A percentile compares a stretch with the other conserved stretches of the same genome.
These are phyloP conservation scores for Phycomyces nitens DNA, from an alignment of 192 early-diverging fungal genomes.

Conservation along the genomic window DNA sequence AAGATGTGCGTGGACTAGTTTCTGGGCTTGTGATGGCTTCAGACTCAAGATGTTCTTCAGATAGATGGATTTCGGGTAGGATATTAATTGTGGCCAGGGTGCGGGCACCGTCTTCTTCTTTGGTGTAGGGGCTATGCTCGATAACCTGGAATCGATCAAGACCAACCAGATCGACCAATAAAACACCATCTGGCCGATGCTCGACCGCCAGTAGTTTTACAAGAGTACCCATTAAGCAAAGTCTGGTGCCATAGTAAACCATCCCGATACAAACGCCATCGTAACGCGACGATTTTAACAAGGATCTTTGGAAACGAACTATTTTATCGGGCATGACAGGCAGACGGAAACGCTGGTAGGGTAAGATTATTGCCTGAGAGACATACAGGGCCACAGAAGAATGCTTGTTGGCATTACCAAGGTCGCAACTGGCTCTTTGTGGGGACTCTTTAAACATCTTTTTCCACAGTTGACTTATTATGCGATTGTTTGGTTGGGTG, in stretches of 20 bases:
- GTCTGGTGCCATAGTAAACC: background rate
- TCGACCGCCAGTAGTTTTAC: constrained; percentile 14
- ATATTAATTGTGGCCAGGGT: constrained; percentile 2
- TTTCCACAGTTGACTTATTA: constrained; percentile 3
- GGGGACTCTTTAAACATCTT: background rate
- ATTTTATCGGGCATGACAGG: background rate
- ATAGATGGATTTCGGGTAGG: background rate
- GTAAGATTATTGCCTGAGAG: constrained; percentile 14
- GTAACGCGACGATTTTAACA: constrained; percentile 7
- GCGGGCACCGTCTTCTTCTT: background rate
- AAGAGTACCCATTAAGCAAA: constrained; percentile 4
- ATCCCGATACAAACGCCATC: constrained; percentile 4
- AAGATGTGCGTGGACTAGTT: background rate
- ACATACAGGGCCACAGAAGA: constrained; percentile 1
- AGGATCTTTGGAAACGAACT: background rate
- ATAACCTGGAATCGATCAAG: constrained; percentile 11
- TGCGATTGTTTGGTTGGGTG: constrained; percentile 1
- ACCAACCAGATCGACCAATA: constrained; percentile 11
- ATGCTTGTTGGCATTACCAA: background rate
- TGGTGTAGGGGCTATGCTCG: background rate
- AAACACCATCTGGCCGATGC: constrained; percentile 10
- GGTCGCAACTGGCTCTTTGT: background rate
- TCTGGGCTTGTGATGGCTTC: background rate
- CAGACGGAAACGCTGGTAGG: constrained; percentile 6
- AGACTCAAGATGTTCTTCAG: background rate